A percentile compares a stretch with the other conserved stretches of the same genome.
phyloP scores from a whole-genome alignment of 2,329 filamentous ascomycete species.

The Cercospora canescens region DNA sequence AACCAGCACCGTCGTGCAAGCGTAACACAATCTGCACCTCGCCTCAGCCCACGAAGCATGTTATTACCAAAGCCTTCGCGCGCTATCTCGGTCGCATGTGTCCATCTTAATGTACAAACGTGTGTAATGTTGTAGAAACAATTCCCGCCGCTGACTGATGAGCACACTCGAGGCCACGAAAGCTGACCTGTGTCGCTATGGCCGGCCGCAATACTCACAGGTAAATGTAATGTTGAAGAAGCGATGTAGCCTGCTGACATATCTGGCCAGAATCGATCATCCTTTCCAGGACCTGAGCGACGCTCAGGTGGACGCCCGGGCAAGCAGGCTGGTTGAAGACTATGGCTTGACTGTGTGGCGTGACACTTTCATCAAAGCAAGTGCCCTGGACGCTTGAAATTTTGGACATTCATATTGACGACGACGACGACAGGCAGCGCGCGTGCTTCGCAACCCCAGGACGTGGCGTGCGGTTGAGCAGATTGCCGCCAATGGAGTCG shows the following conservation, averaged over 20 bases:
- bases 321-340: neutral
- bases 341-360: neutral
- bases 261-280: neutral
- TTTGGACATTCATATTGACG: too few relatives aligned
- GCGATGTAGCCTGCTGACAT: neutral
- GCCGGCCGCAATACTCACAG: neutral
- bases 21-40: neutral
- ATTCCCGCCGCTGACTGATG: neutral
- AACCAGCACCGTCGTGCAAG: neutral
- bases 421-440: too few relatives aligned
- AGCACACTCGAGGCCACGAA: neutral
- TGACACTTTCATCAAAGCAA: constrained; percentile 10
- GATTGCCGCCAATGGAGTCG: constrained; percentile 27
- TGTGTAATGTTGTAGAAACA: neutral
- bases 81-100: neutral
- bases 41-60: neutral
- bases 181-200: neutral
- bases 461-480: constrained; percentile 27
- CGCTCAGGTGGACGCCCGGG: neutral
- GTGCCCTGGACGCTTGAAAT: too few relatives aligned
- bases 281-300: neutral
- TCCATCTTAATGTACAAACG: neutral
- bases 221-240: neutral
- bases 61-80: neutral
- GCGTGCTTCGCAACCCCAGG: constrained; percentile 30